Evolutionary conservation across 345 rosid species (phyloP).

Genomic region (Gossypium thurberi): DNA sequence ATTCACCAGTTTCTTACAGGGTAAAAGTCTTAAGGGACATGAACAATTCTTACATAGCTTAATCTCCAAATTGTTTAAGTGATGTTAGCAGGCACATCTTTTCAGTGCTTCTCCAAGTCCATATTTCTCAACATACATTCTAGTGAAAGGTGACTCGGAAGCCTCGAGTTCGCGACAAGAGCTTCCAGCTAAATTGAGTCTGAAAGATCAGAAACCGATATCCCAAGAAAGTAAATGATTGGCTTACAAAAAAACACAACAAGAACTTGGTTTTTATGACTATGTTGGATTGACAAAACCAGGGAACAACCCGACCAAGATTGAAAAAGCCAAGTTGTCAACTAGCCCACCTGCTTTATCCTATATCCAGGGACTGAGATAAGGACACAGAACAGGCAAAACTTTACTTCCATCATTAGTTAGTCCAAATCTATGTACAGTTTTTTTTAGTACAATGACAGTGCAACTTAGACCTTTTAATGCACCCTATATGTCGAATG

Average conservation of each 20-base stretch:
- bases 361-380: background rate
- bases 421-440: background rate
- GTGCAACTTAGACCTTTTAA: background rate
- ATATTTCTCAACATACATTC: background rate
- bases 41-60: background rate
- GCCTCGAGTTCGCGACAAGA: background rate
- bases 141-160: background rate
- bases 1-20: background rate
- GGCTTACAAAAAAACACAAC: background rate
- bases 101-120: background rate
- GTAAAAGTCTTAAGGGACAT: background rate
- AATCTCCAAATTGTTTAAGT: too few species aligned
- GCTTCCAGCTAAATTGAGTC: constrained; percentile 6
- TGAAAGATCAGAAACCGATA: constrained; percentile 9
- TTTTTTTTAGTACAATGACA: background rate
- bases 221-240: background rate
- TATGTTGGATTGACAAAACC: constrained; percentile 1
- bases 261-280: constrained; percentile 2
- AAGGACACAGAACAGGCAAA: constrained; percentile 1
- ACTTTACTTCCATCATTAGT: background rate
- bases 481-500: constrained; percentile 4
- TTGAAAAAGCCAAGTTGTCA: constrained; percentile 4
- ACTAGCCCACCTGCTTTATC: constrained; percentile 11
- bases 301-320: background rate
- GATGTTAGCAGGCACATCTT: background rate